Evolutionary conservation across 2,329 filamentous ascomycete genomes (phyloP).

Genomic region (Paecilomyces fulvus): DNA sequence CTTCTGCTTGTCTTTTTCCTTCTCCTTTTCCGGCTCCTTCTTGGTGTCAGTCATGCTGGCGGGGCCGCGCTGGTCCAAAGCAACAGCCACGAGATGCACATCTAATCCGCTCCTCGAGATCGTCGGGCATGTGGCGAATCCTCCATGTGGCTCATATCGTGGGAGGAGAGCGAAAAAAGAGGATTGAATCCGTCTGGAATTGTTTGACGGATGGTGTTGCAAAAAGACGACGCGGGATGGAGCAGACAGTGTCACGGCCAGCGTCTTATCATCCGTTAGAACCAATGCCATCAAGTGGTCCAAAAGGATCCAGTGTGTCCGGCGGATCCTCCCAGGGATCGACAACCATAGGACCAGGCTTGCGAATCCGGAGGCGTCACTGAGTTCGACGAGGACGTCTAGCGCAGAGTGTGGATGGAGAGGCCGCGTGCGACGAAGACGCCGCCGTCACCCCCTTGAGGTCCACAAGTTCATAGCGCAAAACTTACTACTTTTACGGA

Average conservation of each 20-base stretch:
- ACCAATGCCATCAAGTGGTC: not conserved
- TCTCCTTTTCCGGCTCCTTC: not conserved
- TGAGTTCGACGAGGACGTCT: not conserved
- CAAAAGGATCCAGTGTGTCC: not conserved
- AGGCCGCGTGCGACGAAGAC: not conserved
- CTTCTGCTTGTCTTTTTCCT: not conserved
- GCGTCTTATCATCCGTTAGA: not conserved
- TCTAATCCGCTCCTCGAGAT: not conserved
- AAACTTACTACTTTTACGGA: not conserved
- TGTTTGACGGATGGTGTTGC: not conserved
- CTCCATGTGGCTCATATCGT: not conserved
- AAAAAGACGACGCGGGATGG: not conserved
- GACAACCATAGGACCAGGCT: not conserved
- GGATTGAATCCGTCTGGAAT: not conserved
- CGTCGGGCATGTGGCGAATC: not conserved
- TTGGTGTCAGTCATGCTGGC: not conserved
- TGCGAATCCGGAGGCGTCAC: not conserved
- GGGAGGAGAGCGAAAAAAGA: not conserved
- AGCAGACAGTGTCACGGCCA: not conserved
- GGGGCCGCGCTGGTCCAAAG: not conserved
- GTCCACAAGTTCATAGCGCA: not conserved
- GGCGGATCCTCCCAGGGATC: not conserved
- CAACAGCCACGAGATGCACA: not conserved
- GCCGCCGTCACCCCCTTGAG: not conserved
- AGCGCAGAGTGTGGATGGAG: not conserved